Evolutionary conservation across 768 basidiomycete species (phyloP).

Genomic region (Tricholoma sp.): DNA sequence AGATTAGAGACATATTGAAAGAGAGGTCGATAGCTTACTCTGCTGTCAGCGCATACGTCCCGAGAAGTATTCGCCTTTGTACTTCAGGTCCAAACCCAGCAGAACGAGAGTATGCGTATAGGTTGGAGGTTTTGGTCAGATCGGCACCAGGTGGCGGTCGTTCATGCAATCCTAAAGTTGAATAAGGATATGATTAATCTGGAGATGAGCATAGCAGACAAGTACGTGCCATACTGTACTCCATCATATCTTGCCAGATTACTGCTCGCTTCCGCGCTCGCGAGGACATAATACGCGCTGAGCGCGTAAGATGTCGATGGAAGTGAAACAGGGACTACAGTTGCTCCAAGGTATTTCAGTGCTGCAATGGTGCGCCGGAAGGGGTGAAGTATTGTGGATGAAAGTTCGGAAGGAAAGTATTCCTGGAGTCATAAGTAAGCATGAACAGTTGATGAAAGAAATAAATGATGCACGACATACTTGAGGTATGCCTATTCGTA

Average conservation of each 20-base stretch:
- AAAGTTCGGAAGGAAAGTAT: conserved; percentile 73
- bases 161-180: conserved; percentile 43
- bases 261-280: conserved; percentile 90
- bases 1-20: neutral
- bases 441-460: neutral
- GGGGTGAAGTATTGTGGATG: conserved; percentile 35
- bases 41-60: conserved; percentile 87
- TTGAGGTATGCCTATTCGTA: conserved; percentile 75
- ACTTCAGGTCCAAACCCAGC: conserved; percentile 81
- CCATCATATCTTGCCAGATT: conserved; percentile 91
- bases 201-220: neutral
- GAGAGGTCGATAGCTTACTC: conserved; percentile 51
- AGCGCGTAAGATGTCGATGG: conserved; percentile 67
- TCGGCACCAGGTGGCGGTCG: conserved; percentile 37
- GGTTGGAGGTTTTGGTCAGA: conserved; percentile 42
- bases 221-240: conserved; percentile 64
- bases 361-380: conserved; percentile 40
- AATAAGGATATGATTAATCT: neutral
- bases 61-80: conserved; percentile 79
- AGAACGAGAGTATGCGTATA: conserved; percentile 66
- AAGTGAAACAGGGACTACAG: conserved; percentile 67
- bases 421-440: conserved; percentile 36
- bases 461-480: conserved; percentile 26
- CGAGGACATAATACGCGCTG: conserved; percentile 94
- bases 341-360: conserved; percentile 52